Percentiles rank a stretch among this genome's conserved stretches.
These are phyloP conservation scores for Rhodotorula mucilaginosa DNA, from an alignment of 1,284 basidiomycete genomes.

Conservation along the genomic window DNA sequence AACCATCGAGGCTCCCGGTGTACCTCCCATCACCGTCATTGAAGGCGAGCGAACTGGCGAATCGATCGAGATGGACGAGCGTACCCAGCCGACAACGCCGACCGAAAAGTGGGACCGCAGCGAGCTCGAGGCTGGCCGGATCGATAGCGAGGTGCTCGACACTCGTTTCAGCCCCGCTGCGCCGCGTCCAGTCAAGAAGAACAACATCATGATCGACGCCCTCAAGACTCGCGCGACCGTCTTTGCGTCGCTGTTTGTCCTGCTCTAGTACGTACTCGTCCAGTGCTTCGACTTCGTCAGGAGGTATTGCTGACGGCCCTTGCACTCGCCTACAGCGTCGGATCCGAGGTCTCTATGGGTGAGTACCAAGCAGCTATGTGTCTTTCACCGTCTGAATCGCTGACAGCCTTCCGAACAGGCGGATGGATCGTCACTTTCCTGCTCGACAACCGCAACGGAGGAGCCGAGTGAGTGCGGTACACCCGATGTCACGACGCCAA, in stretches of 20 bases:
- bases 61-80: slow-evolving; percentile 5
- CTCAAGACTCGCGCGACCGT: slow-evolving; percentile 15
- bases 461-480: slow-evolving; percentile 4
- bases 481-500: too few relatives aligned
- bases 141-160: background rate
- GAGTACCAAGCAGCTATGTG: background rate
- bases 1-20: background rate
- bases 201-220: slow-evolving; percentile 7
- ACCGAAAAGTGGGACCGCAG: background rate
- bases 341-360: slow-evolving; percentile 37
- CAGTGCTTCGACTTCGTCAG: too few relatives aligned
- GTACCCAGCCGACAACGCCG: background rate
- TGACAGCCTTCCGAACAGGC: background rate
- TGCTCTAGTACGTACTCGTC: slow-evolving; percentile 24
- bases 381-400: too few relatives aligned
- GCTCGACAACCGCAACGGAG: slow-evolving; percentile 27
- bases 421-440: slow-evolving; percentile 39
- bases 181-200: background rate
- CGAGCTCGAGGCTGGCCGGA: slow-evolving; percentile 1
- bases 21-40: slow-evolving; percentile 2
- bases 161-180: background rate
- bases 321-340: too few relatives aligned
- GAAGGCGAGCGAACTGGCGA: slow-evolving; percentile 2
- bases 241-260: slow-evolving; percentile 21
- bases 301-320: background rate